Base-by-base conservation (phyloP, 352 stramenopile genomes). In the Phytophthora constricta region DNA sequence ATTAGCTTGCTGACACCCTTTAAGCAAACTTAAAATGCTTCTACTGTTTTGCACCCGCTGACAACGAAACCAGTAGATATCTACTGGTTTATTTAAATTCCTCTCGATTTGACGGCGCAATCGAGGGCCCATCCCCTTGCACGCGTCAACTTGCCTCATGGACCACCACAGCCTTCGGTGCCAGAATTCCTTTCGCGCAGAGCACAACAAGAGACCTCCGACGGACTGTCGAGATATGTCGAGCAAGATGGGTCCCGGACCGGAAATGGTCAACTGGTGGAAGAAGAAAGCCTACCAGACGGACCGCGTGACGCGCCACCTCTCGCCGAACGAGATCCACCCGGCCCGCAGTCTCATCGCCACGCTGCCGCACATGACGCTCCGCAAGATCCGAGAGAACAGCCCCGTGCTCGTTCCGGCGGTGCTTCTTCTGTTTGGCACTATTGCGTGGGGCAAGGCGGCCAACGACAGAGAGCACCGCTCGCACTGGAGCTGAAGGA, bases 351-450 rank as follows among this genome's bases (percentile, higher is more conserved):
- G 64, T 58, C 62, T 91, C 2, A 85, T 91, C 67, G 65, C 75
- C 60, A 77, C 82, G 27, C 82, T 86, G 16, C 82, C 82, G 34
- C 63, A 76, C 65, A 91, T 89, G 77, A 82, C 80, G 16, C 31
- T 89, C n/a, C 78, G 80, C 68, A 91, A 91, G 77, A 61, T 91
- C 43, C 70, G 76, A 55, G 82, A 91, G 66, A 91, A 91, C 69
- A 74, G 71, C 55, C 58, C 68, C 39, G 65, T 88, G 51, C 73
- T 91, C 33, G 66, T 91, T 51, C 82, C 82, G 22, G 77, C 74
- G 58, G 58, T 70, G 27, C 22, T 91, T 33, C 68, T 91, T 41
- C 65, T 89, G 17, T 66, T 86, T 48, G 82, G 80, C 52, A 91
- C 82, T 39, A 50, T 91, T 61, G 77, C 80, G 64, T 91, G 82